Evolutionary conservation across 2,329 filamentous ascomycete species (phyloP), one percentile per base, ranked within the genome.

Genomic region (Trichophyton simii): DNA sequence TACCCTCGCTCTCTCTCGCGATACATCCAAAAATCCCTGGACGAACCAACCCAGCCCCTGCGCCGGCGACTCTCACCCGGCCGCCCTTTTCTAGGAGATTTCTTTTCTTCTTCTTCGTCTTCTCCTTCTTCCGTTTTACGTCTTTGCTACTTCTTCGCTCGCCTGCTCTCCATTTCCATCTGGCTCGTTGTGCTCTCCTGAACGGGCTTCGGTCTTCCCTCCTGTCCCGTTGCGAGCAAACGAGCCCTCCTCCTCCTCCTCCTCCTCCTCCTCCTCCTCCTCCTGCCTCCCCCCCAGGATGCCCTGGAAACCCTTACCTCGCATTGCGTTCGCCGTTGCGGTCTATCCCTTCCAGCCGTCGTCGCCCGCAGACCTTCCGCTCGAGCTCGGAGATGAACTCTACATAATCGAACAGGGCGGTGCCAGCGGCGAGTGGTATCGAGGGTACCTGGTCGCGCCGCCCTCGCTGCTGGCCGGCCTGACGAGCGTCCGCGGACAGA

Each of bases 321-420:
- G 90, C 71, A 96, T 99, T 79, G 94, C 91, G 72, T 99, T 97
- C 80, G 95, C 92, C 69, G 89, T 99, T 75, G 94, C 92, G 80
- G 91, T 87, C 67, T 95, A 91, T 74, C 94, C 94, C 42, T 99
- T 99, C 77, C 82, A 88, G 68, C 89, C 94, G 63, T 87, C 88
- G 63, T 87, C 87, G 66, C 85, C 91, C 60, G 89, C 91, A 73
- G 94, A 99, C 76, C 85, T 99, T 20, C 94, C 95, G 8, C 87
- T 99, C 72, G 91, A 99, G 76, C 89, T 99, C 66, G 94, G 94
- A 73, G 94, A 99, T 82, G 94, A 99, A 77, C 81, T 99, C 66
- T 99, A 99, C 77, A 95, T 99, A 67, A 96, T 99, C 72, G 92
- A 97, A 76, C 90, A 97, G 76, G 95, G 92, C 44, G 87, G 90